A percentile compares a stretch with the other conserved stretches of the same genome.
Evolutionary conservation across 495 filamentous ascomycete genomes (phyloP).

Genomic region (Peziza echinospora): DNA sequence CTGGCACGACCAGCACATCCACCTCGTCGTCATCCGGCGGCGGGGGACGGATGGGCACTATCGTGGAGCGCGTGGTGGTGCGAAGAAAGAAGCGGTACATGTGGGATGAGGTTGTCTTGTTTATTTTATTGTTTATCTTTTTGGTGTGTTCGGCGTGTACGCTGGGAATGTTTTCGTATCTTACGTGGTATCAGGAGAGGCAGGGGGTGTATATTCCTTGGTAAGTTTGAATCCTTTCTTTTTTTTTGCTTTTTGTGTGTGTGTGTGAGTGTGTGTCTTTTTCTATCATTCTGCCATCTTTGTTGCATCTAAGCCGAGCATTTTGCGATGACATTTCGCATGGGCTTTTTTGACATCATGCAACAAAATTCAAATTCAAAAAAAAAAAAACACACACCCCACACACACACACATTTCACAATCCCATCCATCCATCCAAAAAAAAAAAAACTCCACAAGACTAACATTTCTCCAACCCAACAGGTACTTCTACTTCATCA

Average conservation of each 20-base stretch:
- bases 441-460: neutral
- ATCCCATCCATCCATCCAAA: neutral
- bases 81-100: conserved; percentile 44
- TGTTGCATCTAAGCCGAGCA: neutral
- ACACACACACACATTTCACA: neutral
- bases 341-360: no score
- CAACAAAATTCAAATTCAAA: neutral
- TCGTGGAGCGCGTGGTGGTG: conserved; percentile 11
- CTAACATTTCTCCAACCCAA: neutral
- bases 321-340: neutral
- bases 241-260: neutral
- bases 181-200: conserved; percentile 57
- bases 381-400: no score
- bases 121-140: conserved; percentile 81
- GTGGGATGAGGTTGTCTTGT: conserved; percentile 86
- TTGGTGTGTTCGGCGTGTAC: conserved; percentile 54
- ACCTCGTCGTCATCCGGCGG: no score
- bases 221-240: conserved; percentile 28
- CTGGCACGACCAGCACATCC: conserved; percentile 4
- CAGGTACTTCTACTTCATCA: conserved; percentile 91
- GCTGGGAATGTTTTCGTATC: conserved; percentile 68
- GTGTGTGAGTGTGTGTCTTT: neutral
- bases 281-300: neutral
- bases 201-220: conserved; percentile 57
- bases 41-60: no score